phyloP scores from a whole-genome alignment of 768 basidiomycete species.

The Mycena chlorophos region DNA sequence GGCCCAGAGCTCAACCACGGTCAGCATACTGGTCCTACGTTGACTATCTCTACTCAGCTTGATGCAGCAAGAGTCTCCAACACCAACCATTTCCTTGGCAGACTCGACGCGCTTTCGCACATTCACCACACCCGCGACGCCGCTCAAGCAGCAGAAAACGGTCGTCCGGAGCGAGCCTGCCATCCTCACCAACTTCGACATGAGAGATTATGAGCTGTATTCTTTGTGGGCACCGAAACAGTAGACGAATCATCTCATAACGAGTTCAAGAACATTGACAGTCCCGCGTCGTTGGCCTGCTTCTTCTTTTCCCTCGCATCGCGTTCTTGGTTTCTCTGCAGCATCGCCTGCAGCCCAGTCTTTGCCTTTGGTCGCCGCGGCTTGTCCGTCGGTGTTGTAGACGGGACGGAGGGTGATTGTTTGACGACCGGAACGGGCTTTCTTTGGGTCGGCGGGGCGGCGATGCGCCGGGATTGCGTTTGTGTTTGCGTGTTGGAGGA shows the following conservation, averaged over 20 bases:
- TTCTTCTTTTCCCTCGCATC: constrained; percentile 42
- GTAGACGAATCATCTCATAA: constrained; percentile 6
- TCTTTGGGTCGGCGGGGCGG: neutral
- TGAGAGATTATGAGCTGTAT: constrained; percentile 73
- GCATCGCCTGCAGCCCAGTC: constrained; percentile 59
- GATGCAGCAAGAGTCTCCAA: constrained; percentile 26
- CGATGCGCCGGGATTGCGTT: neutral
- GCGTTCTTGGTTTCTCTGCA: constrained; percentile 59
- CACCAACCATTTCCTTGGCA: constrained; percentile 33
- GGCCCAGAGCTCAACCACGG: constrained; percentile 22
- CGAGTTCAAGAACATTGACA: constrained; percentile 19
- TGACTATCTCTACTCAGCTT: neutral
- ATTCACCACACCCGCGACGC: constrained; percentile 30
- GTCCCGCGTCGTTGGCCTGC: constrained; percentile 30
- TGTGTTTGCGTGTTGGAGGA: constrained; percentile 13
- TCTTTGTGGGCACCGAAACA: constrained; percentile 58
- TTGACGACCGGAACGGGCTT: neutral
- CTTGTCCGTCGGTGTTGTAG: neutral
- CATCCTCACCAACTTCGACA: constrained; percentile 73
- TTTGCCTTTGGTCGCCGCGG: constrained; percentile 50
- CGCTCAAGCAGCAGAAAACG: constrained; percentile 33
- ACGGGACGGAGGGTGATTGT: neutral
- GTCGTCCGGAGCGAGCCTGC: constrained; percentile 65
- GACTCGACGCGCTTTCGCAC: constrained; percentile 34
- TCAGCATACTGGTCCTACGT: too few species aligned